Base-by-base conservation (phyloP, 2,329 filamentous ascomycete species). In the Diaporthe capsici region DNA sequence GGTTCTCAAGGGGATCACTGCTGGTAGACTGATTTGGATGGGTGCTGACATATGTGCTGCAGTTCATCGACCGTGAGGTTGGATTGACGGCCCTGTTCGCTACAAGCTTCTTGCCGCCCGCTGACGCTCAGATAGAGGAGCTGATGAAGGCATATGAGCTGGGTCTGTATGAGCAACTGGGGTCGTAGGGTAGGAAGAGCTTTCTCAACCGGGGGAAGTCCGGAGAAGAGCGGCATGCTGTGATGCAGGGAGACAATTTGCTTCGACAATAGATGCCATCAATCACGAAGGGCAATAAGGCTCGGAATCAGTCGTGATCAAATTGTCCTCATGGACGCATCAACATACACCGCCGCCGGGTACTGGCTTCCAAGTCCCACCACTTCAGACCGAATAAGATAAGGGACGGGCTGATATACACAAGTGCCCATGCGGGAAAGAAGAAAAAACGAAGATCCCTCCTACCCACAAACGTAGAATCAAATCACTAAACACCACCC, bases 21-120 rank as follows among this genome's bases (percentile, higher is more conserved):
- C 47, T 13, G 22, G n/a, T 31, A 25, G 39, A 22, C 9, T 2
- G 22, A 22, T 25, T 20, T 20, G 39, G 44, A 55, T 5, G 31
- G 44, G 22, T 12, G 39, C 53, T 71, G 44, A 55, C 47, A 49
- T 58, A 10, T 25, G 37, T 22, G n/a, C 25, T 72, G 31, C 73
- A 82, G 82, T 82, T 81, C 78, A 77, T 83, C 20, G 82, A 83
- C 71, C 81, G 78, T 7, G 76, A 80, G 72, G 77, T 80, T 1
- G 86, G 86, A 17, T 82, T 88, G 60, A 86, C 83, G 1, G 86
- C 79, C 0, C 82, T 82, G 7, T 74, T 88, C 53, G 65, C 87
- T 15, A 82, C 84, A 57, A 84, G 83, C 67, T 81, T 87, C 2
- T 77, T 82, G 7, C 85, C 86, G 15, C 22, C 42, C 12, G 57